phyloP scores from a whole-genome alignment of 75 land plant genomes.

The Azolla pinnata region DNA sequence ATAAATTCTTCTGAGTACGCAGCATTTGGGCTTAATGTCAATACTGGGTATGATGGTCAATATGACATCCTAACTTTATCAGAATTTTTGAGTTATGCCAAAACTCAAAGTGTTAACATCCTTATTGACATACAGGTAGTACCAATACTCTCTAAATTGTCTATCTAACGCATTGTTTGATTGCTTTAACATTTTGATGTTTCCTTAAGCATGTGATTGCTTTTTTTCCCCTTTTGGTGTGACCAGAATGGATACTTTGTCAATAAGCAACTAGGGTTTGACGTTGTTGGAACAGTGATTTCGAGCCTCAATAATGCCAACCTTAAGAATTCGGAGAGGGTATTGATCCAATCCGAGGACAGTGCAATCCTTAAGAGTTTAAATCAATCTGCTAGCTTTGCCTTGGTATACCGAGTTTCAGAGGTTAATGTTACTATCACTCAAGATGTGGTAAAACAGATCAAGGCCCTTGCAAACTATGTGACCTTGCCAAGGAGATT shows the following conservation, averaged over 20 bases:
- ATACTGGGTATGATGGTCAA: conserved; percentile 30
- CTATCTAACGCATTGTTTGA: neutral
- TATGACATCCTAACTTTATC: conserved; percentile 39
- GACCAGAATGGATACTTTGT: conserved; percentile 50
- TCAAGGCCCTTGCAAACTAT: conserved; percentile 43
- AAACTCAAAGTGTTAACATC: conserved; percentile 46
- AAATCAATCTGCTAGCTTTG: conserved; percentile 20
- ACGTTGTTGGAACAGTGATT: conserved; percentile 39
- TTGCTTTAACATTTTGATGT: neutral
- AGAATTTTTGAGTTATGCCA: conserved; percentile 56
- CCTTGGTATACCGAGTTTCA: conserved; percentile 39
- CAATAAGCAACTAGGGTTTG: conserved; percentile 26
- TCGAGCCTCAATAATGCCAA: conserved; percentile 37
- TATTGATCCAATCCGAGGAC: conserved; percentile 50
- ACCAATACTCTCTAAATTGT: no score
- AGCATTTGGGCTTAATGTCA: conserved; percentile 16
- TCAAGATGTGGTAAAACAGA: conserved; percentile 28
- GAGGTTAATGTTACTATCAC: conserved; percentile 21
- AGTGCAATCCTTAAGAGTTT: conserved; percentile 47
- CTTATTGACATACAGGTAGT: conserved; percentile 55
- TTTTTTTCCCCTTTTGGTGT: neutral
- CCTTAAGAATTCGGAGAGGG: conserved; percentile 25
- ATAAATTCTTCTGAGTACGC: conserved; percentile 27
- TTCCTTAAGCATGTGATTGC: neutral
- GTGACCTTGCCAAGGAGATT: conserved; percentile 41